These are phyloP conservation scores for Annulohypoxylon maeteangense DNA, from an alignment of 495 filamentous ascomycete genomes.

Conservation along the genomic window DNA sequence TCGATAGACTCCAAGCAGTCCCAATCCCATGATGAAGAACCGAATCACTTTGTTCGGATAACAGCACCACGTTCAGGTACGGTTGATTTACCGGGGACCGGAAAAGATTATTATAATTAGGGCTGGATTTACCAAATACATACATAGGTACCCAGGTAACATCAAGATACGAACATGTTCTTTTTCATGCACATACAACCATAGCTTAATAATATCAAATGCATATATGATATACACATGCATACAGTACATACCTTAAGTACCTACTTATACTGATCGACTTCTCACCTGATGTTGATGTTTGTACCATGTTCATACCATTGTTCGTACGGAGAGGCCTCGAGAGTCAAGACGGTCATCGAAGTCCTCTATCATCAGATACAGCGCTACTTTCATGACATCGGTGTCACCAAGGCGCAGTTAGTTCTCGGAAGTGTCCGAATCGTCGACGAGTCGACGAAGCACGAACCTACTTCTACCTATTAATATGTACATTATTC, in stretches of 20 bases:
- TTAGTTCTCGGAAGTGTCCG: not conserved
- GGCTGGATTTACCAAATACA: not conserved
- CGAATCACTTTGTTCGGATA: slow-evolving; percentile 35
- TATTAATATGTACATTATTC: no score
- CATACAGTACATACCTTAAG: no score
- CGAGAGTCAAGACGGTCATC: no score
- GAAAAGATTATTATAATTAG: slow-evolving; percentile 28
- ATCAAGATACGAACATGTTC: not conserved
- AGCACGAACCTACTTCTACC: not conserved
- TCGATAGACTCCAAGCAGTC: slow-evolving; percentile 39
- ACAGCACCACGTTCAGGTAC: slow-evolving; percentile 34
- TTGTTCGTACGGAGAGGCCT: no score
- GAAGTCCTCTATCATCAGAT: no score
- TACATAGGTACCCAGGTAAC: not conserved
- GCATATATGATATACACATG: no score
- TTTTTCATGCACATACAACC: not conserved
- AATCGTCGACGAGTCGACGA: not conserved
- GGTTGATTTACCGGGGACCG: slow-evolving; percentile 20
- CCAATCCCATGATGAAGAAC: slow-evolving; percentile 21
- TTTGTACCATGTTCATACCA: no score
- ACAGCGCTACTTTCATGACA: no score
- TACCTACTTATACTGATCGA: no score
- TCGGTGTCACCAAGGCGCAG: no score
- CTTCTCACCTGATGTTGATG: no score
- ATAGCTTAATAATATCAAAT: slow-evolving; percentile 9